Base-by-base conservation (phyloP, 2,329 filamentous ascomycete genomes). In the Aureobasidium sp. region DNA sequence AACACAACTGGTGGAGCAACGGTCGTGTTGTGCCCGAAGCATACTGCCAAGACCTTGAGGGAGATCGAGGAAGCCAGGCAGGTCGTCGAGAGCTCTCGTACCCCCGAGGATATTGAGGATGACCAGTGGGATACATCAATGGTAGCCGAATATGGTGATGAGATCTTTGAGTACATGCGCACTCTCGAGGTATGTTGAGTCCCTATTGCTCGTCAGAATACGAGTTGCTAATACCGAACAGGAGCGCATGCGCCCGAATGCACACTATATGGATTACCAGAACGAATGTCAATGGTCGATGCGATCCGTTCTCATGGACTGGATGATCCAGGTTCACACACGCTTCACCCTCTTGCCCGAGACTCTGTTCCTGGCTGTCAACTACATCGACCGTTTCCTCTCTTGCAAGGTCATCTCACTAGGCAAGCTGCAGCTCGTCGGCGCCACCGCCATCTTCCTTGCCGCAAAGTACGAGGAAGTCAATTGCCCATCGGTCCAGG, bases 271-370 rank as follows among this genome's bases (percentile, higher is more conserved):
- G 93, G 91, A 96, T 65, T 86, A 89, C 67, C 94, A 99, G 74
- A 87, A 88, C n/a, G 93, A 97, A 75, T 95, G 99, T 62, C 90
- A 96, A 72, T 99, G 94, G 94, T 96, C 92, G 3, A 99, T 97
- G 94, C 90, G 94, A 50, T 88, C 91, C 6, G 91, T 97, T 27
- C 81, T 99, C 60, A 95, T 99, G 86, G 94, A 97, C 75, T 99
- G 94, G 94, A 82, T 99, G 47, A 89, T 97, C 50, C 92, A 99
- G 74, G 94, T 99, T 34, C 94, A 99, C 73, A 85, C 87, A 68
- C 90, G 94, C 37, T 99, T 99, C 77, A 85, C 83, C 39, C 83
- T 99, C 32, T 84, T 97, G 9, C 93, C 93, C 0, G 94, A 99
- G 79, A 99, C 94, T 0, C 80, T 99, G 6, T 99, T 96, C 77